phyloP scores from a whole-genome alignment of 257 asterid species.

The Haberlea rhodopensis region DNA sequence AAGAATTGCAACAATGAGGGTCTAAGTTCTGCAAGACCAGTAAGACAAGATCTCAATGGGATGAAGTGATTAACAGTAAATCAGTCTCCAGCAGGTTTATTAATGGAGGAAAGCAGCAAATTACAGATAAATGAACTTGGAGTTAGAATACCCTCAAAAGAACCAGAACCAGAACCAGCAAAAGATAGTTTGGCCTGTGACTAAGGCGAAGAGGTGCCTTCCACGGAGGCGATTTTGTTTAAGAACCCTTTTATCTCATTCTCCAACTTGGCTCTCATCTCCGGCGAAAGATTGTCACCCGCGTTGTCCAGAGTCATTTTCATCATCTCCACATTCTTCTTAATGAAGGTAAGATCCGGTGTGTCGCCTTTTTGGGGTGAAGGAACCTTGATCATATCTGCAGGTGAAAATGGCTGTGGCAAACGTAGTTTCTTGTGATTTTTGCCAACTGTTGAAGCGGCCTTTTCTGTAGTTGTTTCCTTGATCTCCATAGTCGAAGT shows the following conservation, averaged over 20 bases:
- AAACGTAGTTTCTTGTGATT: neutral
- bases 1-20: neutral
- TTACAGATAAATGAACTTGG: slow-evolving; percentile 9
- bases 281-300: slow-evolving; percentile 53
- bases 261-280: slow-evolving; percentile 63
- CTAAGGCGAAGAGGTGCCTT: slow-evolving; percentile 42
- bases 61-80: neutral
- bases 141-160: slow-evolving; percentile 18
- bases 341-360: slow-evolving; percentile 49
- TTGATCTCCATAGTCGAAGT: slow-evolving; percentile 9
- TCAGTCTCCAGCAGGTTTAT: slow-evolving; percentile 15
- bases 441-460: neutral
- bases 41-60: neutral
- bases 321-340: slow-evolving; percentile 77
- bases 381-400: slow-evolving; percentile 20
- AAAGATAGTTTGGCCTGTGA: slow-evolving; percentile 14
- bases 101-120: slow-evolving; percentile 23
- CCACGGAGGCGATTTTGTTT: slow-evolving; percentile 47
- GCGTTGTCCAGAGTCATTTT: slow-evolving; percentile 60
- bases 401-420: slow-evolving; percentile 25
- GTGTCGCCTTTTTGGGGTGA: slow-evolving; percentile 22
- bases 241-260: slow-evolving; percentile 59
- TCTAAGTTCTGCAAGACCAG: neutral
- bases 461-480: neutral
- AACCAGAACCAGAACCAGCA: slow-evolving; percentile 2